A percentile compares a stretch with the other conserved stretches of the same genome.
These are phyloP conservation scores for Termitomyces sp. DNA, from an alignment of 768 basidiomycete genomes.

Conservation along the genomic window DNA sequence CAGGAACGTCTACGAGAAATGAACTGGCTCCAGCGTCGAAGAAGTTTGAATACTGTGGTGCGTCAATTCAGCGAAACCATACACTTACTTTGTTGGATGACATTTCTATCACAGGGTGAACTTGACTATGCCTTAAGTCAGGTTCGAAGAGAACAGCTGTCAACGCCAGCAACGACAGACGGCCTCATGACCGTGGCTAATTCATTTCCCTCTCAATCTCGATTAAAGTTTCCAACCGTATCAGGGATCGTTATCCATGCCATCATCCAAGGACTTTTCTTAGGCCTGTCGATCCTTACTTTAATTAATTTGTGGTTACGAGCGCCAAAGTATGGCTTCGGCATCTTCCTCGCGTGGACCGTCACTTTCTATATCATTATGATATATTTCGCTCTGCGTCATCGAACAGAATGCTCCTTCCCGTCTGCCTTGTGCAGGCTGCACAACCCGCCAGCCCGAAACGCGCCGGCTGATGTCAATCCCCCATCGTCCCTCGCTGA, in stretches of 20 bases:
- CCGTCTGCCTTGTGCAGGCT: slow-evolving; percentile 43
- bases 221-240: slow-evolving; percentile 24
- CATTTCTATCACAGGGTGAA: slow-evolving; percentile 47
- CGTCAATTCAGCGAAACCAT: slow-evolving; percentile 18
- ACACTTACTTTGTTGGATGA: background rate
- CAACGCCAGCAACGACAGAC: slow-evolving; percentile 51
- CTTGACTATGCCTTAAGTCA: slow-evolving; percentile 65
- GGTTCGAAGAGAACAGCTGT: slow-evolving; percentile 39
- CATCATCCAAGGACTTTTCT: slow-evolving; percentile 50
- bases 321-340: slow-evolving; percentile 51
- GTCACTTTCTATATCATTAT: slow-evolving; percentile 51
- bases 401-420: slow-evolving; percentile 51
- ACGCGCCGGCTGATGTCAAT: slow-evolving; percentile 22
- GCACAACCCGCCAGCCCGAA: slow-evolving; percentile 22
- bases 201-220: background rate
- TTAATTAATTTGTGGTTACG: slow-evolving; percentile 54
- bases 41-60: slow-evolving; percentile 68
- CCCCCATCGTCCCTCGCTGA: slow-evolving; percentile 35
- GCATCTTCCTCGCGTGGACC: slow-evolving; percentile 59
- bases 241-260: slow-evolving; percentile 38
- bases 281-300: slow-evolving; percentile 52
- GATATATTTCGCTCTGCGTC: slow-evolving; percentile 49
- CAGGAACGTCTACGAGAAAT: slow-evolving; percentile 50
- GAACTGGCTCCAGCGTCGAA: slow-evolving; percentile 73
- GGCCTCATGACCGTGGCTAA: slow-evolving; percentile 14